Evolutionary conservation across 257 asterid species (phyloP), one percentile per base, ranked within the genome.

Genomic region (Fraxinus anomala): DNA sequence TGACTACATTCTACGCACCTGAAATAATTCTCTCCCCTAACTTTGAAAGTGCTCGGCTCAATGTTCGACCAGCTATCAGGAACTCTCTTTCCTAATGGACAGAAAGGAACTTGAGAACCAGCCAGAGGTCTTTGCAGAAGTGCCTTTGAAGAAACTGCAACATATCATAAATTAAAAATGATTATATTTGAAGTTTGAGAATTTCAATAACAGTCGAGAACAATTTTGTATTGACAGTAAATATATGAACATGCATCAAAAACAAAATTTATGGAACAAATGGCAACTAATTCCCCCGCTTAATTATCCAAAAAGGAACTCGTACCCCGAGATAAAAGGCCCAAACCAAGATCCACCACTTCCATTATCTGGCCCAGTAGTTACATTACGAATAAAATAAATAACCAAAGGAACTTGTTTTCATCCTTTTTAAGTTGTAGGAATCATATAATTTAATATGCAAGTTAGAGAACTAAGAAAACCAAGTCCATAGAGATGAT

Each of bases 41-140:
- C 87, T 83, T 87, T 89, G 80, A 93, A 96, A 72, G 91, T 87
- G 74, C 96, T 89, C 0, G 98, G 95, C 83, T 93, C 97, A 73
- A 96, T 85, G 1, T 83, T 92, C 6, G 99, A 93, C 99, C 99
- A 96, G 85, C 90, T 93, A 79, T 93, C 96, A 0, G 95, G 89
- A 71, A 92, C 87, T 85, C 90, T 89, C 89, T 96, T 96, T 79
- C 91, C 98, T 85, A 89, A 72, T 24, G 97, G 98, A 70, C 95
- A 92, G 68, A 86, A 91, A 2, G 98, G 97, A 54, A 96, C 96
- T 83, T 96, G 99, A 34, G 98, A 82, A 79, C 99, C 99, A 36
- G 98, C 98, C 75, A 88, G 74, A 36, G 98, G 99, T 76, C 95
- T 90, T 73, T 80, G 95, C 63, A 96, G 81, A 70, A 92, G 77